A percentile compares a stretch with the other conserved stretches of the same genome.
Evolutionary conservation across 257 asterid species (phyloP).

Genomic region (Solanum pimpinellifolium): DNA sequence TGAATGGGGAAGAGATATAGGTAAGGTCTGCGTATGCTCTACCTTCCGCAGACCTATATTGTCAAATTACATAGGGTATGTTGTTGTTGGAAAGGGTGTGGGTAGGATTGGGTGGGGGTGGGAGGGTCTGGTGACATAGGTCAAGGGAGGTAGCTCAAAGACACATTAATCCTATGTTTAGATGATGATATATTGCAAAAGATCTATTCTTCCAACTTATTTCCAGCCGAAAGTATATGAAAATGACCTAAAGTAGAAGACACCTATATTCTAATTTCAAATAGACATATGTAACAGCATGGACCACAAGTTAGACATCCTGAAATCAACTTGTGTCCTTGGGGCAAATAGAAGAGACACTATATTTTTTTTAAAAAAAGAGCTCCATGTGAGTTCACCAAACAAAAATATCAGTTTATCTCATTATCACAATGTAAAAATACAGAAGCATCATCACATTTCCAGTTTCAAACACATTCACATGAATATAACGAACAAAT

Average conservation of each 20-base stretch:
- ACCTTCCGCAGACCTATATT: neutral
- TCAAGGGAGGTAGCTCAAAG: neutral
- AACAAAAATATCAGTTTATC: neutral
- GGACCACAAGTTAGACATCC: neutral
- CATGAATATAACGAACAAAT: neutral
- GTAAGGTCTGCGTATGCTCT: neutral
- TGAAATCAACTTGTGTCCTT: neutral
- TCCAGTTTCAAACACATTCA: neutral
- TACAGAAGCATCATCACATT: neutral
- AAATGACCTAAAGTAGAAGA: neutral
- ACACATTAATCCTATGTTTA: neutral
- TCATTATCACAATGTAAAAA: neutral
- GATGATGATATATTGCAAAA: neutral
- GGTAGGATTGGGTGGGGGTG: neutral
- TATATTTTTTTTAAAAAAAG: neutral
- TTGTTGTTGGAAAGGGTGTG: neutral
- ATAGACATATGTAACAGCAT: neutral
- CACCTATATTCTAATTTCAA: neutral
- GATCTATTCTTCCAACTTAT: neutral
- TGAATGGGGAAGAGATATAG: neutral
- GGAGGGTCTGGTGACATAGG: neutral
- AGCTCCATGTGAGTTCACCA: neutral
- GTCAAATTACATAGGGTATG: neutral
- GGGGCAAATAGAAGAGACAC: neutral
- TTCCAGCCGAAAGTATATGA: neutral